phyloP scores from a whole-genome alignment of 306 rosid genomes.

The Cucurbita ficifolia region DNA sequence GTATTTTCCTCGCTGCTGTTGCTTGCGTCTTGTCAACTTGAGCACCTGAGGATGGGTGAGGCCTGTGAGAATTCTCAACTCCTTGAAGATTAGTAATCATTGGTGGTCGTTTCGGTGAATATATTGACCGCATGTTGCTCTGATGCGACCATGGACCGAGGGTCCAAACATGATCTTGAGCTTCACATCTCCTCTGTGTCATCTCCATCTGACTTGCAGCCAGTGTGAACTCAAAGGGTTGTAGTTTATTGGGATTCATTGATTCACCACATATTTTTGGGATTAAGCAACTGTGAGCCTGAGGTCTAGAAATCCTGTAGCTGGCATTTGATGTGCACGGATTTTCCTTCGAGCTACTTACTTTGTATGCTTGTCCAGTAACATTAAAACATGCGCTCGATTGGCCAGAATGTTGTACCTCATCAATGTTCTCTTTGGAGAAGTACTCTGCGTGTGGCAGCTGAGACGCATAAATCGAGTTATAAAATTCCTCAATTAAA shows the following conservation, averaged over 20 bases:
- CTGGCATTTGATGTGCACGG: not conserved
- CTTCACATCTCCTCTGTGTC: constrained; percentile 30
- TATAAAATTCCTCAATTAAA: constrained; percentile 7
- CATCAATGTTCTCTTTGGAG: not conserved
- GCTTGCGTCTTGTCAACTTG: constrained; percentile 18
- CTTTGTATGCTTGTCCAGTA: not conserved
- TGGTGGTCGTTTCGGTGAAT: constrained; percentile 8
- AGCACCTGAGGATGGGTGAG: constrained; percentile 23
- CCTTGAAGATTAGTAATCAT: constrained; percentile 13
- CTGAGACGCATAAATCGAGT: not conserved
- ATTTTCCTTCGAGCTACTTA: not conserved
- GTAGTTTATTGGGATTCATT: not conserved
- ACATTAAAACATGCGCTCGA: not conserved
- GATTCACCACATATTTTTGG: not conserved
- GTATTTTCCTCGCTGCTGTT: constrained; percentile 28
- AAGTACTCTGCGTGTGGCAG: not conserved
- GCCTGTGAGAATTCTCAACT: constrained; percentile 14
- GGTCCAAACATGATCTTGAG: constrained; percentile 18
- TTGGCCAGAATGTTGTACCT: not conserved
- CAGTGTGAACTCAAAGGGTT: constrained; percentile 5
- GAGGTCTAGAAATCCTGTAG: not conserved
- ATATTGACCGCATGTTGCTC: constrained; percentile 11
- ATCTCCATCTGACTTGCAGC: constrained; percentile 8
- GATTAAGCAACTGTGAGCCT: not conserved
- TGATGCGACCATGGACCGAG: constrained; percentile 19